A percentile compares a stretch with the other conserved stretches of the same genome.
These are phyloP conservation scores for Pseudogymnoascus sp. DNA, from an alignment of 2,329 filamentous ascomycete species.

Conservation along the genomic window DNA sequence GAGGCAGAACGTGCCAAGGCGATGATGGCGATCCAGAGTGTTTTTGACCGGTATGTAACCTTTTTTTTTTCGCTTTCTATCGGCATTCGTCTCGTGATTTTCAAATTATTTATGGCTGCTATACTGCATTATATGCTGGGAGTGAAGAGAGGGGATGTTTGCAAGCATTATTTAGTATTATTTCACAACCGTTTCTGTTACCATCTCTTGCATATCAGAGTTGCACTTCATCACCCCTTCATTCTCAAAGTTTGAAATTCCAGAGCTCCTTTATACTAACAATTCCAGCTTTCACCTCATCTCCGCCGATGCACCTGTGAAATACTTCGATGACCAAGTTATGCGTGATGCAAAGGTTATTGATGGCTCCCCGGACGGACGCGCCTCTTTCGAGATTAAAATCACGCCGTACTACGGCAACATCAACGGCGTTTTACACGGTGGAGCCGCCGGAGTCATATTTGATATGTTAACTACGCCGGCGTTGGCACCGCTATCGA, in stretches of 20 bases:
- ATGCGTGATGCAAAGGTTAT: slow-evolving; percentile 24
- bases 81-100: not conserved
- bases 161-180: not conserved
- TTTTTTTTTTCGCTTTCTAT: not conserved
- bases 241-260: not conserved
- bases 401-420: slow-evolving; percentile 39
- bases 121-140: not conserved
- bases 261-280: not conserved
- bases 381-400: slow-evolving; percentile 35
- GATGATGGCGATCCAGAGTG: slow-evolving; percentile 23
- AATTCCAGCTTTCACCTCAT: slow-evolving; percentile 19
- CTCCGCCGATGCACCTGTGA: not conserved
- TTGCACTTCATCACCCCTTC: too few species aligned
- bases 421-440: slow-evolving; percentile 40
- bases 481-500: slow-evolving; percentile 39
- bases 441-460: slow-evolving; percentile 44
- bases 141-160: not conserved
- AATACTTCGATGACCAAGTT: slow-evolving; percentile 20
- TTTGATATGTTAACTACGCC: slow-evolving; percentile 47
- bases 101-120: not conserved
- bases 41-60: slow-evolving; percentile 24
- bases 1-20: slow-evolving; percentile 17
- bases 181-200: not conserved
- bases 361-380: slow-evolving; percentile 27
- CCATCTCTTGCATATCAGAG: not conserved